Percentiles rank a stretch among this genome's conserved stretches.
Conservation (phyloP, 495 filamentous ascomycete genomes). For the Daldinia concentrica region DNA sequence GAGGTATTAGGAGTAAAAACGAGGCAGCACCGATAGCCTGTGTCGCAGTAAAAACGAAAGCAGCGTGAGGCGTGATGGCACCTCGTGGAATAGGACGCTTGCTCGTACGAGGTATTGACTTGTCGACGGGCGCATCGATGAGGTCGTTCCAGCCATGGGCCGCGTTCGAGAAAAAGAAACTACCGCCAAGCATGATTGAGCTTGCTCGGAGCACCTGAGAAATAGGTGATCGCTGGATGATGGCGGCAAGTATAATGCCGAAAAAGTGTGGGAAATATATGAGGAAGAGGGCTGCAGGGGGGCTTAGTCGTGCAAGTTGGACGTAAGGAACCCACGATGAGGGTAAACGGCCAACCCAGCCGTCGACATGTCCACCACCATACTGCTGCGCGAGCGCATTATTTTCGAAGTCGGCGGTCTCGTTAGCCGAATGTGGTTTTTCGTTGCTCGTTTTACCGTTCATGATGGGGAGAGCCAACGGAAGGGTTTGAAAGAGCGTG, state of each 20-base stretch:
- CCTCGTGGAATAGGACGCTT: slow-evolving; percentile 53
- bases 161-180: slow-evolving; percentile 56
- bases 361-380: slow-evolving; percentile 44
- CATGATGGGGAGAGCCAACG: slow-evolving; percentile 2
- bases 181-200: slow-evolving; percentile 46
- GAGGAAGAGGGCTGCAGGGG: slow-evolving; percentile 48
- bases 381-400: slow-evolving; percentile 42
- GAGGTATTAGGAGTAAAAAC: slow-evolving; percentile 39
- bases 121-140: slow-evolving; percentile 53
- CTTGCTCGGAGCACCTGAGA: slow-evolving; percentile 30
- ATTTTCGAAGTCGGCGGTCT: slow-evolving; percentile 32
- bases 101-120: slow-evolving; percentile 47
- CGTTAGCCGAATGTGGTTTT: slow-evolving; percentile 26
- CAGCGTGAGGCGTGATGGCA: slow-evolving; percentile 47
- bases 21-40: slow-evolving; percentile 42
- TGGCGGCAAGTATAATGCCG: slow-evolving; percentile 50
- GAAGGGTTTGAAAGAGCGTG: background rate
- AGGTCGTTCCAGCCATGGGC: slow-evolving; percentile 57
- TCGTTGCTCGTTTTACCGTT: slow-evolving; percentile 27
- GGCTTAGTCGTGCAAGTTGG: slow-evolving; percentile 50
- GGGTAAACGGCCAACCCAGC: slow-evolving; percentile 45
- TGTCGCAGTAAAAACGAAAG: slow-evolving; percentile 47
- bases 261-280: slow-evolving; percentile 55
- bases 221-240: slow-evolving; percentile 35
- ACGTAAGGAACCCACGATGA: slow-evolving; percentile 50